These are phyloP conservation scores for Periglandula ipomoeae DNA, from an alignment of 2,329 filamentous ascomycete genomes.

Conservation along the genomic window DNA sequence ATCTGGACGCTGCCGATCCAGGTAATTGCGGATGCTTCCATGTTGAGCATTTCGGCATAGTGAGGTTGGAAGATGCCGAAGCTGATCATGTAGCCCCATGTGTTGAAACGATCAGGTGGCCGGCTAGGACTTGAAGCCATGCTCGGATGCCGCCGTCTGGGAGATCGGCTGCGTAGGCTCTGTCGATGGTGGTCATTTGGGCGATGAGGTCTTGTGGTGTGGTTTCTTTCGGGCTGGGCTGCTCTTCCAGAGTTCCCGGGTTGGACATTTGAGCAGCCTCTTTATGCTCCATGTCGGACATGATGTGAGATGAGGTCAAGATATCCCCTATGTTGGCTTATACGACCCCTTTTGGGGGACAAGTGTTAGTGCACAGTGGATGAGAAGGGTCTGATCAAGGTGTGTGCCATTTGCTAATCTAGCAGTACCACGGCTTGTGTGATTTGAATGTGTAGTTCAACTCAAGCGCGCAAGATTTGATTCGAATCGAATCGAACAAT, in stretches of 20 bases:
- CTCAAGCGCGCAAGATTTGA: too few species aligned
- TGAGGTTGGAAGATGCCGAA: constrained; percentile 31
- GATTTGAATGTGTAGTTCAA: too few species aligned
- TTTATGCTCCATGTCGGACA: constrained; percentile 9
- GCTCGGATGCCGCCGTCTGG: constrained; percentile 28
- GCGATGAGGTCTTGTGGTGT: neutral
- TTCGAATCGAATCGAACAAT: too few species aligned
- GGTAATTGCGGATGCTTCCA: constrained; percentile 29
- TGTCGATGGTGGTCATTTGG: constrained; percentile 2
- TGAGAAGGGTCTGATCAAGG: too few species aligned
- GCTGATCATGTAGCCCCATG: constrained; percentile 29
- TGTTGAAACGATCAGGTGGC: constrained; percentile 28
- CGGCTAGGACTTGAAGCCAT: constrained; percentile 29
- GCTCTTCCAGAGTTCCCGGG: neutral
- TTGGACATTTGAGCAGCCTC: neutral
- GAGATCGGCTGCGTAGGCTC: constrained; percentile 11
- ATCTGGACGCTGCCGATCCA: constrained; percentile 42
- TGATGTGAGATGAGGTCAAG: too few species aligned
- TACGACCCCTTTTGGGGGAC: too few species aligned
- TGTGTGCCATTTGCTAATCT: too few species aligned
- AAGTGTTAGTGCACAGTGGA: too few species aligned
- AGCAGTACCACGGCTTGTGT: too few species aligned
- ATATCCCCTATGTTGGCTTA: too few species aligned
- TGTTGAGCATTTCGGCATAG: constrained; percentile 24
- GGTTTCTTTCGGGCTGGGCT: neutral